A percentile compares a stretch with the other conserved stretches of the same genome.
phyloP scores from a whole-genome alignment of 2,329 filamentous ascomycete species.

The Emericellopsis cladophorae region DNA sequence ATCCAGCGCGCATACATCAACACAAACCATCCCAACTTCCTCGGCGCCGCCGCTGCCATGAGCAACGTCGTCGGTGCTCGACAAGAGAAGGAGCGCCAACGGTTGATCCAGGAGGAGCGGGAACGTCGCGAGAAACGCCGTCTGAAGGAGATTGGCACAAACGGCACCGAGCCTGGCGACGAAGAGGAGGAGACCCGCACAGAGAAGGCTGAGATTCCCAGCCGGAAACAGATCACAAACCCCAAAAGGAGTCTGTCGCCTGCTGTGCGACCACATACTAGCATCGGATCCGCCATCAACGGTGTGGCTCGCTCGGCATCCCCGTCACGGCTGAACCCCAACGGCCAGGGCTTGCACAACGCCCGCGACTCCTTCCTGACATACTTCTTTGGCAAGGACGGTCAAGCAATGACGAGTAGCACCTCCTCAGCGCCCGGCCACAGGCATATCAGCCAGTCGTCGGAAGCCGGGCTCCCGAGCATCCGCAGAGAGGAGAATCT shows the following conservation, averaged over 20 bases:
- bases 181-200: conserved; percentile 38
- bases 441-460: conserved; percentile 66
- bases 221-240: conserved; percentile 18
- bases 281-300: conserved; percentile 55
- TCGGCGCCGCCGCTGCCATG: conserved; percentile 94
- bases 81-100: conserved; percentile 85
- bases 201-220: conserved; percentile 41
- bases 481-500: conserved; percentile 58
- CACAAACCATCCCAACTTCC: conserved; percentile 97
- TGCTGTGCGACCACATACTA: conserved; percentile 57
- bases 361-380: conserved; percentile 88
- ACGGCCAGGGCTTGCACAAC: conserved; percentile 39
- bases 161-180: conserved; percentile 61
- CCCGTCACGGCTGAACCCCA: conserved; percentile 20
- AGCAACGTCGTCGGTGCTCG: conserved; percentile 90
- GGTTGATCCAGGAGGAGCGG: conserved; percentile 67
- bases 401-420: conserved; percentile 29
- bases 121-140: conserved; percentile 74
- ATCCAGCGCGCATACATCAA: conserved; percentile 99
- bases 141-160: conserved; percentile 72
- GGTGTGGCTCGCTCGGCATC: conserved; percentile 44
- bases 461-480: conserved; percentile 75
- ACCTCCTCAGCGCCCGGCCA: conserved; percentile 12
- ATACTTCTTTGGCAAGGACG: conserved; percentile 98
- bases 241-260: conserved; percentile 72